These are phyloP conservation scores for Delitschia confertaspora DNA, from an alignment of 495 filamentous ascomycete species.

Conservation along the genomic window DNA sequence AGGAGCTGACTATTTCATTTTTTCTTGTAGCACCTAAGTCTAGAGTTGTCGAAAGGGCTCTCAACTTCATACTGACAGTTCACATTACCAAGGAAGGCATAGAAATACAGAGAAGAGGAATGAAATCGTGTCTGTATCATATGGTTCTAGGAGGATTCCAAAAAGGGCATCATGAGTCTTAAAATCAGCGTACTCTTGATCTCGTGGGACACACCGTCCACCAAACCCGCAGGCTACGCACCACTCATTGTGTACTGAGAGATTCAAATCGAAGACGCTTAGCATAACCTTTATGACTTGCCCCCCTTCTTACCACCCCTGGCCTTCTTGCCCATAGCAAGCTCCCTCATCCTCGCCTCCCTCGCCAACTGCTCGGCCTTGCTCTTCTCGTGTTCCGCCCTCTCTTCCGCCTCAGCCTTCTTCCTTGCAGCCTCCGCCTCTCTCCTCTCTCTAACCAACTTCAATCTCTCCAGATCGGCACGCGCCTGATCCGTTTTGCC, in stretches of 20 bases:
- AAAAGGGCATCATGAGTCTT: too few species aligned
- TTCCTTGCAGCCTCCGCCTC: slow-evolving; percentile 76
- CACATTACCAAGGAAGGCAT: too few species aligned
- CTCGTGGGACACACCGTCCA: too few species aligned
- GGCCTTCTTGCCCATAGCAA: slow-evolving; percentile 26
- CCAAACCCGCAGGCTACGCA: slow-evolving; percentile 4
- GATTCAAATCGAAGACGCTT: neutral
- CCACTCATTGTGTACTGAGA: neutral
- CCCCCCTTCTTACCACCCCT: slow-evolving; percentile 26
- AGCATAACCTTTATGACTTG: slow-evolving; percentile 30
- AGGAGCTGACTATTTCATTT: too few species aligned
- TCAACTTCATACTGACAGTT: too few species aligned
- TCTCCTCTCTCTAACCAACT: slow-evolving; percentile 70
- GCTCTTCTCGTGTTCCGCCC: slow-evolving; percentile 34
- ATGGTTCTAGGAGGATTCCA: too few species aligned
- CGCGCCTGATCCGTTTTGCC: slow-evolving; percentile 96
- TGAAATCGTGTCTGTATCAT: too few species aligned
- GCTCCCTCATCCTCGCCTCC: slow-evolving; percentile 33
- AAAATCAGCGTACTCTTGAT: too few species aligned
- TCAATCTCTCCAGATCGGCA: slow-evolving; percentile 79
- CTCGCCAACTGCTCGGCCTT: slow-evolving; percentile 35
- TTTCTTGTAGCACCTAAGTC: too few species aligned
- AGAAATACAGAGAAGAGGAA: too few species aligned
- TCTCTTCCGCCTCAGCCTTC: slow-evolving; percentile 49
- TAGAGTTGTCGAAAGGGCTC: too few species aligned